Base-by-base conservation (phyloP, 495 filamentous ascomycete genomes). In the Melanomma pulvis-pyrius region DNA sequence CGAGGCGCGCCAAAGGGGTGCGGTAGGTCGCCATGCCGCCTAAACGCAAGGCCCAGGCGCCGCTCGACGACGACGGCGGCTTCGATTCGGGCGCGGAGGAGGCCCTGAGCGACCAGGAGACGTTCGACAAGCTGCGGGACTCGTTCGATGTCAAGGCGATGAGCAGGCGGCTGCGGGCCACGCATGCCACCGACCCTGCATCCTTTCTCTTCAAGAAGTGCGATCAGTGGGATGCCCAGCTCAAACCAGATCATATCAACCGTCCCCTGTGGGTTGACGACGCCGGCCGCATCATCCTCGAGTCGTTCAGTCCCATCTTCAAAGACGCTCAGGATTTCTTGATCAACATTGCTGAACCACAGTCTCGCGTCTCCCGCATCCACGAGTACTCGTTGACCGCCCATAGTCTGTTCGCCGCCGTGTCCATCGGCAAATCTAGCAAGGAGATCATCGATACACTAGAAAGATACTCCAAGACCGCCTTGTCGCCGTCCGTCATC, bases 331-430 rank as follows among this genome's bases (percentile, higher is more conserved):
- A 96, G 68, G 92, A 96, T 74, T 97, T 98, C 76, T 81, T 98
- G 60, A 96, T 93, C 55, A 96, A 93, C 46, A 92, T 98, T 71
- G 92, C 93, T 39, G 94, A 98, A 78, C 94, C 94, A 46, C 80
- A 91, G 66, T 96, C 92, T 25, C 86, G 94, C 36, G 93, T 94
- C 47, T 86, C 83, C 11, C 92, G 89, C 73, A 81, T 98, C 13
- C 96, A 98, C 75, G 94, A 98, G 77, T 99, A 98, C 78, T 83
- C 86, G 32, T 82, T 99, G 72, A 98, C 92, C 0, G 83, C 90
- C 5, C 92, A 98, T 75, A 96, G 91, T 75, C 81, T 98, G 29
- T 97, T 97, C 76, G 93, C 94, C 1, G 96, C 94, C 26, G 91
- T 97, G 2, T 96, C 92, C 11, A 91, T 97, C 55, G 94, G 94